Evolutionary conservation across 1,139 yeast genomes (phyloP).

Genomic region (Groenewaldozyma auringiensis): DNA sequence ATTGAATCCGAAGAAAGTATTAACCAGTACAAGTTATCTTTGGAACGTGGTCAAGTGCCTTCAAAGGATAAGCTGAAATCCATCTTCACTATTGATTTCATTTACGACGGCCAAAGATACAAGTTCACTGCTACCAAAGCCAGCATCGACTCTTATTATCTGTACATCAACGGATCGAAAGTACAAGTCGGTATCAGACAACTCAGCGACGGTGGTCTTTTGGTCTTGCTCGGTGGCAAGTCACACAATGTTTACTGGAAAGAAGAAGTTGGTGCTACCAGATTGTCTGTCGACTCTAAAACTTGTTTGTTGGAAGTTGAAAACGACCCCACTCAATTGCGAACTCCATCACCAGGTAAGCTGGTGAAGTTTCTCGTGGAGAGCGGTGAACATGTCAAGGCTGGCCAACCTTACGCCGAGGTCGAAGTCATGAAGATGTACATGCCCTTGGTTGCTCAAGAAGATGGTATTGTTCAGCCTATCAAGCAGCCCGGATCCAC

Average conservation of each 20-base stretch:
- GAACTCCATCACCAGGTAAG: conserved; percentile 99
- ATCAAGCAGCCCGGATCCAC: conserved; percentile 98
- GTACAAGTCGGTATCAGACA: conserved; percentile 80
- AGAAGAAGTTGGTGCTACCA: conserved; percentile 94
- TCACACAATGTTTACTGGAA: conserved; percentile 96
- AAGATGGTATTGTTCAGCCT: conserved; percentile 85
- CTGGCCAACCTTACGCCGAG: conserved; percentile 96
- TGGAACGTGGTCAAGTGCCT: conserved; percentile 95
- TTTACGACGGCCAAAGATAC: conserved; percentile 87
- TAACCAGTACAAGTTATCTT: conserved; percentile 57
- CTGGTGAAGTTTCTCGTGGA: conserved; percentile 88
- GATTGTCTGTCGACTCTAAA: conserved; percentile 89
- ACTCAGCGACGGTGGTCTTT: conserved; percentile 88
- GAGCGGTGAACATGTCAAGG: conserved; percentile 83
- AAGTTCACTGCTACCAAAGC: conserved; percentile 94
- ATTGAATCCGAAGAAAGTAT: conserved; percentile 67
- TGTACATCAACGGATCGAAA: conserved; percentile 89
- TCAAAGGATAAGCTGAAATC: conserved; percentile 72
- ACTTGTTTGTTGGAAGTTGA: conserved; percentile 90
- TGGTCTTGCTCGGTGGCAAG: conserved; percentile 81
- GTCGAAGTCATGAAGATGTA: conserved; percentile 98
- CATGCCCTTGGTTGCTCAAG: conserved; percentile 68
- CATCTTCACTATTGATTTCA: conserved; percentile 86
- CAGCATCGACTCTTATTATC: conserved; percentile 72
- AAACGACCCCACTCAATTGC: conserved; percentile 95